Conservation (phyloP, 2,329 filamentous ascomycete species). For the Aspergillus quadrilineatus region DNA sequence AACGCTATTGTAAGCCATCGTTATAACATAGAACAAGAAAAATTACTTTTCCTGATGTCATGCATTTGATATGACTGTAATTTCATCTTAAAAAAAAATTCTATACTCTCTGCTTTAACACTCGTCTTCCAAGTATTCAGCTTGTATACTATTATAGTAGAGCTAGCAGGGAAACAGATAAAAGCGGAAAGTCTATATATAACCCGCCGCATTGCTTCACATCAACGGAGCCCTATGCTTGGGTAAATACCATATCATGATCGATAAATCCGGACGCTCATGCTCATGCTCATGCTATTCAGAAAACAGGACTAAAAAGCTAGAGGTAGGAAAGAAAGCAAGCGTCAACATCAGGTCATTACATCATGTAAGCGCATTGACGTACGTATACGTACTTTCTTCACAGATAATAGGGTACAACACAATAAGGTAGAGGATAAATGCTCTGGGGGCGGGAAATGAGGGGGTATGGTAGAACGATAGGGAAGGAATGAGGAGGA, state of each 20-base stretch:
- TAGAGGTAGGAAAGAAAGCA: not conserved
- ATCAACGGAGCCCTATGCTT: not conserved
- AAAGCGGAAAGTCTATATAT: slow-evolving; percentile 8
- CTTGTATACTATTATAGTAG: not conserved
- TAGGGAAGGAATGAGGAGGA: not conserved
- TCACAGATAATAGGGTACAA: slow-evolving; percentile 1
- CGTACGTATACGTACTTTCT: slow-evolving; percentile 1
- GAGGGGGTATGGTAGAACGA: not conserved
- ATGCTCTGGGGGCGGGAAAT: too few species aligned
- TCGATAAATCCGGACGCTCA: not conserved
- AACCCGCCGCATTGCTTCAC: not conserved
- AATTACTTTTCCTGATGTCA: not conserved
- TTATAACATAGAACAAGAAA: too few species aligned
- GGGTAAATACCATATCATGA: slow-evolving; percentile 2
- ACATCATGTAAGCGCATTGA: slow-evolving; percentile 9
- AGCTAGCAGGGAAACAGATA: not conserved
- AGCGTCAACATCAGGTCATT: slow-evolving; percentile 10
- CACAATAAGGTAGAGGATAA: not conserved
- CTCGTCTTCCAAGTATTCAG: not conserved
- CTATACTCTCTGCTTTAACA: not conserved
- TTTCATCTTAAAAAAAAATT: not conserved
- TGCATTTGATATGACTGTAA: not conserved
- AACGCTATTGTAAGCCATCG: not conserved
- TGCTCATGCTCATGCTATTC: not conserved
- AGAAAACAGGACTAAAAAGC: not conserved